Conservation (phyloP, 768 basidiomycete genomes). For the Podaxis sp. region DNA sequence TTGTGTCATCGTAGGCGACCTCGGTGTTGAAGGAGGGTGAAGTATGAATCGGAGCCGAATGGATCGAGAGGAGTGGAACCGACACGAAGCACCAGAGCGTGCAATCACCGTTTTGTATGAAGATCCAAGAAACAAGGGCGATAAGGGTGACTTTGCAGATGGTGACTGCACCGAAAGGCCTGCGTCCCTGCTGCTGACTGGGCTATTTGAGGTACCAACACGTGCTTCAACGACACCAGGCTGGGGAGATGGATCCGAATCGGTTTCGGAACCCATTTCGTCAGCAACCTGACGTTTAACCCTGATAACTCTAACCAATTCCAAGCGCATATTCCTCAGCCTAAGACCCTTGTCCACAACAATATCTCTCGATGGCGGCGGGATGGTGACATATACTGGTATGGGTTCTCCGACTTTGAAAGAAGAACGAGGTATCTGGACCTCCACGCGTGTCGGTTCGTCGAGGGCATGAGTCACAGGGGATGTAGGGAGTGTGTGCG, state of each 20-base stretch:
- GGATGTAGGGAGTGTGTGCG: slow-evolving; percentile 46
- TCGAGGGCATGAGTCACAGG: slow-evolving; percentile 57
- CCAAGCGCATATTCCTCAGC: slow-evolving; percentile 75
- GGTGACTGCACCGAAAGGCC: slow-evolving; percentile 20
- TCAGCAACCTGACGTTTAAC: slow-evolving; percentile 43
- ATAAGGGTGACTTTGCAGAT: slow-evolving; percentile 35
- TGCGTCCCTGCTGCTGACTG: neutral
- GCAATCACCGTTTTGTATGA: slow-evolving; percentile 58
- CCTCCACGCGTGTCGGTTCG: slow-evolving; percentile 63
- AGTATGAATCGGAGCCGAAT: slow-evolving; percentile 79
- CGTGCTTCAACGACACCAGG: slow-evolving; percentile 9
- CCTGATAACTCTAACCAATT: slow-evolving; percentile 66
- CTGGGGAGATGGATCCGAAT: slow-evolving; percentile 22
- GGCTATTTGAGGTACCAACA: slow-evolving; percentile 10
- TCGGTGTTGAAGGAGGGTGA: slow-evolving; percentile 52
- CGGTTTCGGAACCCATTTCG: slow-evolving; percentile 30
- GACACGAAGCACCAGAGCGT: slow-evolving; percentile 86
- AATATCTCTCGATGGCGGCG: slow-evolving; percentile 64
- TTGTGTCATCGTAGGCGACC: slow-evolving; percentile 44
- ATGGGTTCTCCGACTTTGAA: slow-evolving; percentile 73
- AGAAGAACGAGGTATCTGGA: slow-evolving; percentile 66
- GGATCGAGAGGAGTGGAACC: slow-evolving; percentile 74
- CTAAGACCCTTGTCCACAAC: slow-evolving; percentile 68
- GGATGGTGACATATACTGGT: slow-evolving; percentile 76
- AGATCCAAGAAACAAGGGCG: slow-evolving; percentile 35